Evolutionary conservation across 208 protist genomes (phyloP).

Genomic region (Leptomonas pyrrhocoris): DNA sequence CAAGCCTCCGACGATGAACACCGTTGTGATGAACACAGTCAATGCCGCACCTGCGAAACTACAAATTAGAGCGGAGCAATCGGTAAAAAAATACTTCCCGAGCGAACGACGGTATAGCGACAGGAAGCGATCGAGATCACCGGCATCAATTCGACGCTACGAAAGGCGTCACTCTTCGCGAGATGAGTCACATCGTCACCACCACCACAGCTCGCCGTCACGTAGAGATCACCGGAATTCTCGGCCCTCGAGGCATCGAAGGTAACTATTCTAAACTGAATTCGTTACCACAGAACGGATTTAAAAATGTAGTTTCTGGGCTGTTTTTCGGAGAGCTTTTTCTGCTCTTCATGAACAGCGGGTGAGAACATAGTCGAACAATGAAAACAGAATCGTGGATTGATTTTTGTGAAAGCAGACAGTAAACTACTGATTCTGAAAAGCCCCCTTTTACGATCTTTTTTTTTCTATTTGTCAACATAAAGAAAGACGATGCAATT

Average conservation of each 20-base stretch:
- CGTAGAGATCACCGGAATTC: slow-evolving; percentile 13
- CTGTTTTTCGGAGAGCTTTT: too few relatives aligned
- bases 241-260: slow-evolving; percentile 20
- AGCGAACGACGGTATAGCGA: not conserved
- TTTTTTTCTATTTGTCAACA: too few relatives aligned
- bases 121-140: slow-evolving; percentile 17
- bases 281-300: too few relatives aligned
- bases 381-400: too few relatives aligned
- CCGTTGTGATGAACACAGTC: not conserved
- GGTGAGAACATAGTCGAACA: too few relatives aligned
- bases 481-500: too few relatives aligned
- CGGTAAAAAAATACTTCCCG: not conserved
- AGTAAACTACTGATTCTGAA: too few relatives aligned
- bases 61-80: not conserved
- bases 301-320: too few relatives aligned
- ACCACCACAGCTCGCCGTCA: slow-evolving; percentile 10
- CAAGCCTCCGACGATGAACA: slow-evolving; percentile 54
- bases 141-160: not conserved
- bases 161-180: not conserved
- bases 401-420: too few relatives aligned
- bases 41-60: not conserved
- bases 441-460: too few relatives aligned
- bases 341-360: too few relatives aligned
- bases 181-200: slow-evolving; percentile 2
- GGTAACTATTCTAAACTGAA: not conserved